Evolutionary conservation across 148 eudicot species (phyloP).

Genomic region (Rhododendron henanense): DNA sequence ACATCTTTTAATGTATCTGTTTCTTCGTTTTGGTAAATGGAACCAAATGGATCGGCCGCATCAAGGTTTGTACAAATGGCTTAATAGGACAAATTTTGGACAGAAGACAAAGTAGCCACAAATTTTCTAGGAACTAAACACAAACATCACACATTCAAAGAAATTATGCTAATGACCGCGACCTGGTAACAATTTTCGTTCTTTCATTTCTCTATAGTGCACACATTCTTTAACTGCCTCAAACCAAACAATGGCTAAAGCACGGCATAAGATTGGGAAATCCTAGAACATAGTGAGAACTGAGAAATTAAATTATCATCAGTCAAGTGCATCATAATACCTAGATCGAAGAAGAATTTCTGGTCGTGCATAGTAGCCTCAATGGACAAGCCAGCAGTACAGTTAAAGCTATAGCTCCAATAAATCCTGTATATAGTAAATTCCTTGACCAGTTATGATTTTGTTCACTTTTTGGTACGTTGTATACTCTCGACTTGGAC

Average conservation of each 20-base stretch:
- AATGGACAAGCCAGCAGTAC: background rate
- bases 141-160: background rate
- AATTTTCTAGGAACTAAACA: background rate
- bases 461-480: too few species aligned
- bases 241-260: conserved; percentile 12
- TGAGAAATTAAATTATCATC: background rate
- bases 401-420: background rate
- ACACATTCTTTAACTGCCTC: conserved; percentile 58
- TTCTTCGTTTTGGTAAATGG: background rate
- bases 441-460: too few species aligned
- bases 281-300: background rate
- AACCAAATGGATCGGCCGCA: background rate
- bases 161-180: background rate
- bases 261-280: conserved; percentile 2
- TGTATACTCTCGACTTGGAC: too few species aligned
- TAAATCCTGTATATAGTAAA: background rate
- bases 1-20: background rate
- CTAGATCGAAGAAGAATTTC: background rate
- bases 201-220: conserved; percentile 58
- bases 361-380: background rate
- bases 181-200: background rate
- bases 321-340: background rate
- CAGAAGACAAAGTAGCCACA: background rate
- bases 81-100: background rate
- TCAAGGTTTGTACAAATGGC: background rate